These are phyloP conservation scores for Artemisia argyi DNA, from an alignment of 129 eudicot genomes.

Conservation along the genomic window DNA sequence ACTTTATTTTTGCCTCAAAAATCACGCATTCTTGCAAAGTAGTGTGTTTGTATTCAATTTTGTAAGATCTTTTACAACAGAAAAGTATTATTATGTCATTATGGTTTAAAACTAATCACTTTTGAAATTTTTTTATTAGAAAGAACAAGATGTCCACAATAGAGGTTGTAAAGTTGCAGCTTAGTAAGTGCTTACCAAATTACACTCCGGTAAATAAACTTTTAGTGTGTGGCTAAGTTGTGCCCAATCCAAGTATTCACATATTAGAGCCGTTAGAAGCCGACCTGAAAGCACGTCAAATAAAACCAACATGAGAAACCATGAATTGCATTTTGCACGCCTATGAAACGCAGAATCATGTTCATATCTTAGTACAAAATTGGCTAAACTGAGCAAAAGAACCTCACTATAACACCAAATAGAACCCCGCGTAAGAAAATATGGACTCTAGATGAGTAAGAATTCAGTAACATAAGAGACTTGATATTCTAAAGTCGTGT, in stretches of 20 bases:
- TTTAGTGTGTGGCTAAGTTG: constrained; percentile 80
- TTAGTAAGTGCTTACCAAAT: constrained; percentile 59
- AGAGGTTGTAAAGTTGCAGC: constrained; percentile 10
- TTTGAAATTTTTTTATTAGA: not conserved
- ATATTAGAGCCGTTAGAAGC: constrained; percentile 80
- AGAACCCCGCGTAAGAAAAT: not conserved
- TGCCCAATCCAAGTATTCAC: constrained; percentile 99
- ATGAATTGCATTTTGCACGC: constrained; percentile 12
- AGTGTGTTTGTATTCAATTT: not conserved
- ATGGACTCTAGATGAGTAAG: not conserved
- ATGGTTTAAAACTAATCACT: not conserved
- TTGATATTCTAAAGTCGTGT: not conserved
- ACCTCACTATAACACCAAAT: not conserved
- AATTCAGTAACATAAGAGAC: not conserved
- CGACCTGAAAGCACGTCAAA: constrained; percentile 61
- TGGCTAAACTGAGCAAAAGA: constrained; percentile 14
- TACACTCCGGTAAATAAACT: constrained; percentile 88
- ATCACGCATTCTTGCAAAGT: constrained; percentile 1
- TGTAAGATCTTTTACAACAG: no score
- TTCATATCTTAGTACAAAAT: not conserved
- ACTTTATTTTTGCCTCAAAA: not conserved
- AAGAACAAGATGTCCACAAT: constrained; percentile 11
- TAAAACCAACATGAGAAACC: constrained; percentile 23
- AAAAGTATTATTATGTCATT: not conserved
- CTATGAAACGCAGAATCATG: not conserved